Evolutionary conservation across 2,329 filamentous ascomycete genomes (phyloP).

Genomic region (Ceratocystiopsis minuta): DNA sequence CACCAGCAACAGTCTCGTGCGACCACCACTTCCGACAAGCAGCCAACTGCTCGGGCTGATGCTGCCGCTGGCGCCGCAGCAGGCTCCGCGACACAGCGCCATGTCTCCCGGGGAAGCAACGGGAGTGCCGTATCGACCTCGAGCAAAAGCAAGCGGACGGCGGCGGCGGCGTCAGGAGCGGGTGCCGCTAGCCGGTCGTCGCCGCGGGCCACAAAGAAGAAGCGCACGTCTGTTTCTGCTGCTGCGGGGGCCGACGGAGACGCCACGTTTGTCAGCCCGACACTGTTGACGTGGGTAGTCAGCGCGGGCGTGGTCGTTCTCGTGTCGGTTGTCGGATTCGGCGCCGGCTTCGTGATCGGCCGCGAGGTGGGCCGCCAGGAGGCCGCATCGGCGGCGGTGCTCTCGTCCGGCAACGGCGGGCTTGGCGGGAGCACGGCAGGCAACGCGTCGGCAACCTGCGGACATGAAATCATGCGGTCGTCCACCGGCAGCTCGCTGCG

Average conservation of each 20-base stretch:
- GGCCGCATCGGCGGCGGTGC: conserved; percentile 24
- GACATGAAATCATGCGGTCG: conserved; percentile 32
- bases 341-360: conserved; percentile 44
- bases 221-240: conserved; percentile 24
- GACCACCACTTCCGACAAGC: too few relatives aligned
- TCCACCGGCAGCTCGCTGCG: conserved; percentile 31
- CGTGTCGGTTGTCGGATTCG: conserved; percentile 50
- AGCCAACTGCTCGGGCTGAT: too few relatives aligned
- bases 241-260: conserved; percentile 16
- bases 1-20: too few relatives aligned
- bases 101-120: too few relatives aligned
- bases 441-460: conserved; percentile 29
- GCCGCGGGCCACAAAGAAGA: conserved; percentile 38
- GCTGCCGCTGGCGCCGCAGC: too few relatives aligned
- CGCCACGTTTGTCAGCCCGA: conserved; percentile 32
- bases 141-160: conserved; percentile 32
- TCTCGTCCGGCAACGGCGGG: neutral
- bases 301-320: conserved; percentile 50
- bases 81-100: too few relatives aligned
- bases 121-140: conserved; percentile 6
- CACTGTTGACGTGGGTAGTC: conserved; percentile 45
- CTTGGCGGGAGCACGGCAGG: conserved; percentile 20
- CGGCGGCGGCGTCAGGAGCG: too few relatives aligned
- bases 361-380: conserved; percentile 48
- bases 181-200: conserved; percentile 17